Evolutionary conservation across 495 filamentous ascomycete species (phyloP).

Genomic region (Amphirosellinia nigrospora): DNA sequence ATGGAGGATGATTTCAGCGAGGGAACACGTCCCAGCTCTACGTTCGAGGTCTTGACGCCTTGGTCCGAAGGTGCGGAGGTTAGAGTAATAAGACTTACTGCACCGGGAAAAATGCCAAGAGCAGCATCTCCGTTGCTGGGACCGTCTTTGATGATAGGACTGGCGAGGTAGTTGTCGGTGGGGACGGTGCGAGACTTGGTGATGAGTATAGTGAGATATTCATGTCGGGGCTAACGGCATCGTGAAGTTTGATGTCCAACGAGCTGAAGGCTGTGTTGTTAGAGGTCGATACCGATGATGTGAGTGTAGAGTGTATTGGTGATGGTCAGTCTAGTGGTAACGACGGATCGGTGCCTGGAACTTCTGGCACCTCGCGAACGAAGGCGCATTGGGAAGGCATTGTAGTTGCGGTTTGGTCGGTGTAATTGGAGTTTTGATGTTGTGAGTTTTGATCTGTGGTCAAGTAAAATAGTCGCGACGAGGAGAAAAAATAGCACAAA

Average conservation of each 20-base stretch:
- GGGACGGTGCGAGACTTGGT: constrained; percentile 8
- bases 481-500: background rate
- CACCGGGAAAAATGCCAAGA: constrained; percentile 41
- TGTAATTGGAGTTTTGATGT: background rate
- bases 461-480: background rate
- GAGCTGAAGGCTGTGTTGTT: constrained; percentile 38
- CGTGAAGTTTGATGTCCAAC: constrained; percentile 26
- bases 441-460: background rate
- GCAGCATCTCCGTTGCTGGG: constrained; percentile 31
- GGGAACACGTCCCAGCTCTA: constrained; percentile 27
- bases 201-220: constrained; percentile 20
- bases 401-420: background rate
- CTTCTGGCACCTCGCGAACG: background rate
- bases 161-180: constrained; percentile 28
- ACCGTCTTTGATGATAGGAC: constrained; percentile 33
- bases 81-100: constrained; percentile 29
- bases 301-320: background rate
- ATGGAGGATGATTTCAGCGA: constrained; percentile 33
- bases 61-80: constrained; percentile 27
- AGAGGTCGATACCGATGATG: constrained; percentile 12
- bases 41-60: constrained; percentile 31
- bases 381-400: background rate
- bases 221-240: constrained; percentile 28
- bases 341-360: background rate
- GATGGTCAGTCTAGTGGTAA: background rate